These are phyloP conservation scores for Durio zibethinus DNA, from an alignment of 345 rosid species.

Conservation along the genomic window DNA sequence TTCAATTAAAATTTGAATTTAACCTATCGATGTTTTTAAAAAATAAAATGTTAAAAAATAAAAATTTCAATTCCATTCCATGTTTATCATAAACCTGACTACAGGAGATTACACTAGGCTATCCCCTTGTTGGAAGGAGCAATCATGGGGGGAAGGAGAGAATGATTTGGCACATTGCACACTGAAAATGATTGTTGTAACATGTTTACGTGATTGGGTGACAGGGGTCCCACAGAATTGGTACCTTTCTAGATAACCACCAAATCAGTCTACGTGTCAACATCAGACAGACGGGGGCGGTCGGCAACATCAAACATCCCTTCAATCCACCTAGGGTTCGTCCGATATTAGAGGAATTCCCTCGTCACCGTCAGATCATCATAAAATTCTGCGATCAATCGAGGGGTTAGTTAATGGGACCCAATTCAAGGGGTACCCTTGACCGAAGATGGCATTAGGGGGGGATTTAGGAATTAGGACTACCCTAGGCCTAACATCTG, in stretches of 20 bases:
- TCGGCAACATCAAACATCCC: background rate
- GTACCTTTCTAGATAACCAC: background rate
- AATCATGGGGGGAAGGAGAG: background rate
- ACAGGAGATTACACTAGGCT: background rate
- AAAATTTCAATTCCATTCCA: background rate
- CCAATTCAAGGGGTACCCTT: background rate
- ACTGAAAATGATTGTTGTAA: constrained; percentile 17
- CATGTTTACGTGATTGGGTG: constrained; percentile 14
- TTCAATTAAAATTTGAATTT: too few species aligned
- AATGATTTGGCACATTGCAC: constrained; percentile 30
- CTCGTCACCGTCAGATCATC: background rate
- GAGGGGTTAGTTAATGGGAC: background rate
- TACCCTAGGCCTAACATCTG: constrained; percentile 15
- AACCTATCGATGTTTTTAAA: too few species aligned
- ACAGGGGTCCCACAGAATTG: constrained; percentile 9
- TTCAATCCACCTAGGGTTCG: background rate
- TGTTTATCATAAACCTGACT: background rate
- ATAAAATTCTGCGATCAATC: background rate
- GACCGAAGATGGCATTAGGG: background rate
- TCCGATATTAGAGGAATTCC: background rate
- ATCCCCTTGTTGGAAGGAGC: background rate
- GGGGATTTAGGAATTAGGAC: background rate
- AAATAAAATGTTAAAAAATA: too few species aligned
- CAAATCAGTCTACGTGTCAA: constrained; percentile 11
- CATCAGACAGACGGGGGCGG: background rate